Percentiles rank a stretch among this genome's conserved stretches.
These are phyloP conservation scores for Hypoxylon sp. DNA, from an alignment of 2,329 filamentous ascomycete species.

Conservation along the genomic window DNA sequence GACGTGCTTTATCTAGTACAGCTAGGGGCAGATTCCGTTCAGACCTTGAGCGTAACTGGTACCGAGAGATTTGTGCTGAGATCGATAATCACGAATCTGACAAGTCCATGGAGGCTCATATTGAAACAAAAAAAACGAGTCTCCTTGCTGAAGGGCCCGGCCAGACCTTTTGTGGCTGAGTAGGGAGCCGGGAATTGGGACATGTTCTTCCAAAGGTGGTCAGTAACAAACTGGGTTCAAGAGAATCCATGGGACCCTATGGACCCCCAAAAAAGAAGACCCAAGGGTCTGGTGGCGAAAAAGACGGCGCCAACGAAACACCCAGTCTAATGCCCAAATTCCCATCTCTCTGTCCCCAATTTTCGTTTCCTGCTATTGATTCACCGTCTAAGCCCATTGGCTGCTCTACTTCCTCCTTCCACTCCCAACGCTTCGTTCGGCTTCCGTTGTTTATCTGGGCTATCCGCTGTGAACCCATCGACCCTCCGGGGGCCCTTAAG, in stretches of 20 bases:
- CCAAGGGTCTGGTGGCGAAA: slow-evolving; percentile 55
- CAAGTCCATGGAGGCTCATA: slow-evolving; percentile 42
- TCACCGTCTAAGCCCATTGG: slow-evolving; percentile 8
- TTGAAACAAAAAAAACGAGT: slow-evolving; percentile 35
- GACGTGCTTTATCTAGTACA: slow-evolving; percentile 18
- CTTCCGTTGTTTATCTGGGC: slow-evolving; percentile 45
- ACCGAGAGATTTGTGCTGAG: slow-evolving; percentile 36
- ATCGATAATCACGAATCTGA: slow-evolving; percentile 45
- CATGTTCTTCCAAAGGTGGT: slow-evolving; percentile 40
- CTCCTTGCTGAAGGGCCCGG: slow-evolving; percentile 49
- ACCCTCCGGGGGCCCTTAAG: slow-evolving; percentile 40
- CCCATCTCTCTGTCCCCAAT: slow-evolving; percentile 49
- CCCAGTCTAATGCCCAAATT: slow-evolving; percentile 50
- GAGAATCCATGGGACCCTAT: slow-evolving; percentile 47
- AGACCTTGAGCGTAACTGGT: slow-evolving; percentile 28
- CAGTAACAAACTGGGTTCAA: slow-evolving; percentile 26
- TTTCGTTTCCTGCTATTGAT: slow-evolving; percentile 49
- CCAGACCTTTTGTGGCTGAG: slow-evolving; percentile 55
- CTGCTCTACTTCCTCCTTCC: slow-evolving; percentile 12
- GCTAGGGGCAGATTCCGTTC: slow-evolving; percentile 24
- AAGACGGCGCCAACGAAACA: slow-evolving; percentile 49
- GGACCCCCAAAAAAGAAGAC: slow-evolving; percentile 49
- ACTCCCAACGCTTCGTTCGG: slow-evolving; percentile 47
- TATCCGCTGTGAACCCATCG: slow-evolving; percentile 42
- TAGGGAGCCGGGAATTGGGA: slow-evolving; percentile 39